Evolutionary conservation across 75 land plant genomes (phyloP).

Genomic region (Selaginella tamariscina): DNA sequence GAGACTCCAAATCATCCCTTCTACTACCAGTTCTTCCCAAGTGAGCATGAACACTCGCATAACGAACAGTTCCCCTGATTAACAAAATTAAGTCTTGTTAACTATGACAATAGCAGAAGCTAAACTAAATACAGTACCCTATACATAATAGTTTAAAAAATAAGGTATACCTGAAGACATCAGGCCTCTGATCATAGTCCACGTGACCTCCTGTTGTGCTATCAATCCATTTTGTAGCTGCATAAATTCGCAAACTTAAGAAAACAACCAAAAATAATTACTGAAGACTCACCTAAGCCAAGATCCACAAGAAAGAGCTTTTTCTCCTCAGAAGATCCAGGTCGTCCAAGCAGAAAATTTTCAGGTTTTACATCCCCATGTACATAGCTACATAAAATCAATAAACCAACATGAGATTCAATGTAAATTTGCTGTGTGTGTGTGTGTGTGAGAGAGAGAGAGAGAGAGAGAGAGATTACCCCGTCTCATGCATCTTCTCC

Average conservation of each 20-base stretch:
- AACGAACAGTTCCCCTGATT: slow-evolving; percentile 35
- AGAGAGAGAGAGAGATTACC: no score
- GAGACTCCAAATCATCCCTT: slow-evolving; percentile 33
- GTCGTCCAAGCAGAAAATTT: slow-evolving; percentile 19
- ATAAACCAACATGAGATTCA: neutral
- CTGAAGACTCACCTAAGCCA: slow-evolving; percentile 18
- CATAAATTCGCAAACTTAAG: slow-evolving; percentile 7
- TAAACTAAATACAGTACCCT: slow-evolving; percentile 2
- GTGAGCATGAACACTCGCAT: slow-evolving; percentile 44
- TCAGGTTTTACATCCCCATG: slow-evolving; percentile 26
- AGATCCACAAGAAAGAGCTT: slow-evolving; percentile 25
- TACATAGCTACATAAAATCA: slow-evolving; percentile 17
- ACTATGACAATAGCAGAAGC: neutral
- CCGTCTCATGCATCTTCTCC: slow-evolving; percentile 25
- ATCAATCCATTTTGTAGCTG: slow-evolving; percentile 30
- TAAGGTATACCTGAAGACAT: slow-evolving; percentile 26
- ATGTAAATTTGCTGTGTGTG: neutral
- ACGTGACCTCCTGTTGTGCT: slow-evolving; percentile 22
- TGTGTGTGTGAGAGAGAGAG: no score
- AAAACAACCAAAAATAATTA: slow-evolving; percentile 22
- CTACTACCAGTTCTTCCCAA: slow-evolving; percentile 36
- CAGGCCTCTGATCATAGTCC: slow-evolving; percentile 37
- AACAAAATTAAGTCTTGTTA: neutral
- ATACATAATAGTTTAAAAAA: neutral
- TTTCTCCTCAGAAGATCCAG: slow-evolving; percentile 21